phyloP scores from a whole-genome alignment of 1,139 yeast species.

The Candida freyschussii region DNA sequence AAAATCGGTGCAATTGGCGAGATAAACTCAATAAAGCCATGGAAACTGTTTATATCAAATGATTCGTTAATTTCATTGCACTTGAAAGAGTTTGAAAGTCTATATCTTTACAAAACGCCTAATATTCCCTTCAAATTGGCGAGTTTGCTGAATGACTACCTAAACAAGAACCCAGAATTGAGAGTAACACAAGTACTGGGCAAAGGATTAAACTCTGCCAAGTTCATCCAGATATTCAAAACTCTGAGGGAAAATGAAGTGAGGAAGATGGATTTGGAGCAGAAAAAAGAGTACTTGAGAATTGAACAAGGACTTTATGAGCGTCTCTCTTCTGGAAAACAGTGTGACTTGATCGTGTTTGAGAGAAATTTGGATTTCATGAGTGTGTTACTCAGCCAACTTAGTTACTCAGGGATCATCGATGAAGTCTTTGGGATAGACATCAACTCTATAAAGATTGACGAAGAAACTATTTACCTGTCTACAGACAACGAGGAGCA shows the following conservation, averaged over 20 bases:
- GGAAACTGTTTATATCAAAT: slow-evolving; percentile 13
- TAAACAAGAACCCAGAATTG: slow-evolving; percentile 35
- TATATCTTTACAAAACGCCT: slow-evolving; percentile 32
- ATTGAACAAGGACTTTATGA: slow-evolving; percentile 24
- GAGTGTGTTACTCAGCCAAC: slow-evolving; percentile 68
- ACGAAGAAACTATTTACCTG: slow-evolving; percentile 24
- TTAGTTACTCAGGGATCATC: slow-evolving; percentile 77
- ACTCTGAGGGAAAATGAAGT: slow-evolving; percentile 27
- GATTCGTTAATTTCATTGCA: slow-evolving; percentile 14
- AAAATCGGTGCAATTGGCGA: slow-evolving; percentile 20
- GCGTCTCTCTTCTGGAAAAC: slow-evolving; percentile 27
- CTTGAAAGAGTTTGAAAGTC: slow-evolving; percentile 23
- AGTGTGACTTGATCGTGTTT: slow-evolving; percentile 60
- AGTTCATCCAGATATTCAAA: slow-evolving; percentile 35
- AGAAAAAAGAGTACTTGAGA: slow-evolving; percentile 23
- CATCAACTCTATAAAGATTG: slow-evolving; percentile 41
- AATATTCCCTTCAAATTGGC: slow-evolving; percentile 39
- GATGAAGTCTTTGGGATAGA: slow-evolving; percentile 63
- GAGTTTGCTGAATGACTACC: slow-evolving; percentile 22
- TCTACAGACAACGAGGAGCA: slow-evolving; percentile 19
- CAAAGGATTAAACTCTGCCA: slow-evolving; percentile 42
- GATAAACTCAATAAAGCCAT: slow-evolving; percentile 11
- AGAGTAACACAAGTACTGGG: slow-evolving; percentile 37
- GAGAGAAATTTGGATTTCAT: slow-evolving; percentile 75
- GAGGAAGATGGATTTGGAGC: slow-evolving; percentile 25